Evolutionary conservation across 768 basidiomycete species (phyloP), one percentile per base, ranked within the genome.

Genomic region (Chalciporus piperatus): DNA sequence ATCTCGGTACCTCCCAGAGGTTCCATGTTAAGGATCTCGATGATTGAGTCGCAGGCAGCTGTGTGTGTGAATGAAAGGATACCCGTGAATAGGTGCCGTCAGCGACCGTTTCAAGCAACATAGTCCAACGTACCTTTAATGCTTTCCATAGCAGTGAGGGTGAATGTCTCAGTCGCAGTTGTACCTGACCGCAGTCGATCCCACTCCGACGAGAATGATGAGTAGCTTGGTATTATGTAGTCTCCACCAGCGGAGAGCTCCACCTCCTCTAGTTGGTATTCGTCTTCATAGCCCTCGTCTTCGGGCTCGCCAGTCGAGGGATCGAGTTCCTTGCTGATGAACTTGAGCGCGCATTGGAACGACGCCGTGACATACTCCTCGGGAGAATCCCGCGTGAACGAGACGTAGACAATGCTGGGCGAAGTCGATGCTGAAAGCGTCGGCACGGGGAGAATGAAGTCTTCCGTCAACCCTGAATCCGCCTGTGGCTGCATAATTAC

Each of bases 261-360:
- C 50, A 97, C 82, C 55, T 98, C 97, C 69, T 99, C 97, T 39
- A 98, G 75, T 69, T 92, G 91, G 71, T 99, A 99, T 71, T 98
- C 96, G 73, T 98, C 97, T 65, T 94, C 91, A 69, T 98, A 99
- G n/a, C 97, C 97, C 48, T 97, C 95, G 57, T 90, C 92, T 71
- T 99, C 97, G 9, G 97, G 97, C 63, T 91, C 85, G 20, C 95
- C 95, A 13, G 90, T 95, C 41, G 88, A 80, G 12, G 97, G 97
- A 70, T 99, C 97, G 16, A 98, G 81, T 66, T 99, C 97, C 71
- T 98, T 99, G 75, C 91, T 95, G 60, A 95, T 75, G 66, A 97
- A 99, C 70, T 92, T 93, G 69, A 99, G 84, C 9, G 85, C 81
- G 66, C 93, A 97, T 55, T 81, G 79, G 82, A 98, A 98, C 16